Base-by-base conservation (phyloP, 2,329 filamentous ascomycete species). In the Myriosclerotinia scirpicola region DNA sequence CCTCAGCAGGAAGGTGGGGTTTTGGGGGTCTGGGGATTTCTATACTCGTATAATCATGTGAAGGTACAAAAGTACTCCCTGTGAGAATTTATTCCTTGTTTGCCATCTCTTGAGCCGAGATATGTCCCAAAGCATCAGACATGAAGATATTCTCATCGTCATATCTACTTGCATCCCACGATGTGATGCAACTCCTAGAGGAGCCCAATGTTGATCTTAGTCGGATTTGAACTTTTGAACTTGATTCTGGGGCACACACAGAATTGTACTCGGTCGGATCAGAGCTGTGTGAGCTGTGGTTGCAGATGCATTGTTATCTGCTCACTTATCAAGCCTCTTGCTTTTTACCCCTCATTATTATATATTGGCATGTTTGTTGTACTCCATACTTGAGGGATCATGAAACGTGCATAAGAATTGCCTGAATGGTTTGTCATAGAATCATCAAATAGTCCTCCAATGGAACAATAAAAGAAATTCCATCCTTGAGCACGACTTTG, bases 381-480 rank as follows among this genome's bases (percentile, higher is more conserved):
- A 12, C 42, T 26, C 56, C 56, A 48, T 48, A 60, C 20, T 38
- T 48, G 6, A 34, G 6, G 30, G 30, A 34, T 34, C 30, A 5
- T 34, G 56, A 60, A 60, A 60, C 56, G 36, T 48, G 55, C 40
- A 46, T 44, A 40, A 46, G 17, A 34, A n/a, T 46, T 59, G 34
- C 26, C 17, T n/a, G 14, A 22, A 63, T 17, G 11, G 48, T 63
- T 63, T 63, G 60, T 63, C 60, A 63, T 63, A 63, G 60, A 63
- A 63, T 40, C 26, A 42, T 42, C 36, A 63, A 42, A 54, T 15
- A 54, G 12, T 34, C 40, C 36, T 54, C 50, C 17, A 36, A 46
- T 36, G 4, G 42, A 48, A 34, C 30, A 22, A 22, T 6, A 11
- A 46, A 22, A 46, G 17, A 20, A 50, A 22, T 38, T 60, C 30